Conservation (phyloP, 2,329 filamentous ascomycete genomes). For the Neonectria ditissima region DNA sequence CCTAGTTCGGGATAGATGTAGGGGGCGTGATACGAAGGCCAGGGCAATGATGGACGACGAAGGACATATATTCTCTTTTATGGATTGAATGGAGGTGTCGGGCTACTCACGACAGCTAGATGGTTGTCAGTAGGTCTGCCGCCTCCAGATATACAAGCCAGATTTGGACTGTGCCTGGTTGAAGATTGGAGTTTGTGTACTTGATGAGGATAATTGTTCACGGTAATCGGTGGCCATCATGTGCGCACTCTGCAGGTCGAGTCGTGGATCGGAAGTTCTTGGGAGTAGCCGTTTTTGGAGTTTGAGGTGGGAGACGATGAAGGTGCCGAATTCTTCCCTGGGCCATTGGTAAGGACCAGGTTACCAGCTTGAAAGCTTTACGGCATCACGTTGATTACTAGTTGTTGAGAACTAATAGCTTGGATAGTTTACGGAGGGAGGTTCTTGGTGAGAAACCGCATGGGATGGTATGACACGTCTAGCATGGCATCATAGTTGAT, state of each 20-base stretch:
- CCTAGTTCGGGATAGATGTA: slow-evolving; percentile 24
- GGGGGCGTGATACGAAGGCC: slow-evolving; percentile 26
- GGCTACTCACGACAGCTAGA: slow-evolving; percentile 5
- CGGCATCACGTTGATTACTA: no score
- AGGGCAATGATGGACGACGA: slow-evolving; percentile 34
- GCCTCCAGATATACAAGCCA: slow-evolving; percentile 26
- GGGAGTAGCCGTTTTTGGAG: not conserved
- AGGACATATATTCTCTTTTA: slow-evolving; percentile 36
- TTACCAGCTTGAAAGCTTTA: no score
- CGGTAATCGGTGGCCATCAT: no score
- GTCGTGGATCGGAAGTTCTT: no score
- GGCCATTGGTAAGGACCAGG: no score
- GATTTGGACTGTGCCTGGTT: slow-evolving; percentile 5
- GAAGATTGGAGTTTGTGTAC: not conserved
- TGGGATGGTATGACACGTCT: slow-evolving; percentile 1
- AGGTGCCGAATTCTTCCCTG: not conserved
- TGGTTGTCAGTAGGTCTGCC: slow-evolving; percentile 15
- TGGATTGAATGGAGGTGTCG: slow-evolving; percentile 27
- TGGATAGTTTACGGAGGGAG: no score
- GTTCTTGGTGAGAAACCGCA: no score
- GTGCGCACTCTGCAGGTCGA: no score
- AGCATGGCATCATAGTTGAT: not conserved
- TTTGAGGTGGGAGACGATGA: not conserved
- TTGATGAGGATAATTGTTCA: not conserved
- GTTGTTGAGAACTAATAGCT: no score